phyloP scores from a whole-genome alignment of 2,329 filamentous ascomycete species.

The Fusarium piperis region DNA sequence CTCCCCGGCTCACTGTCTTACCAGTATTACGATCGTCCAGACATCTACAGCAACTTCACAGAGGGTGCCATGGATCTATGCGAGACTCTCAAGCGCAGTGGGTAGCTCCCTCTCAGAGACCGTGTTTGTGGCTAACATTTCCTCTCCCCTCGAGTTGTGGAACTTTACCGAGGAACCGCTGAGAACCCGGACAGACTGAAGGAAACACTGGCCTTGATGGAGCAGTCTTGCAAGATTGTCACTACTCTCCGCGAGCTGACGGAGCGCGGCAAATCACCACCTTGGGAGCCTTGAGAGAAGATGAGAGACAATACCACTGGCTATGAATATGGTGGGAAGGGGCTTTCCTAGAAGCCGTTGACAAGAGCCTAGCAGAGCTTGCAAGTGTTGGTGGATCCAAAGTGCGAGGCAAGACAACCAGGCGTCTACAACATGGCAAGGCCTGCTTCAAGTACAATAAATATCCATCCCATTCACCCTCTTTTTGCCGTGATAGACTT shows the following conservation, averaged over 20 bases:
- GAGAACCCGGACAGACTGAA: not conserved
- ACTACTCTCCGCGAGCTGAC: not conserved
- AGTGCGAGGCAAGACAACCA: not conserved
- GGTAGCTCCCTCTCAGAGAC: not conserved
- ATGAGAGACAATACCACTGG: not conserved
- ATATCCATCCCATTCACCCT: not conserved
- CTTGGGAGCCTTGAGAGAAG: not conserved
- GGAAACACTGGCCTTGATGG: not conserved
- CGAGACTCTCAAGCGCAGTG: not conserved
- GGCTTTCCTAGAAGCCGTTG: not conserved
- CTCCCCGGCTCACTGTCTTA: not conserved
- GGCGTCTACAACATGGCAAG: not conserved
- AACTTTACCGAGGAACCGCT: not conserved
- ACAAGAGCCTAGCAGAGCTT: not conserved
- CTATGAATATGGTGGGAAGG: accelerated
- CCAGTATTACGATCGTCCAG: not conserved
- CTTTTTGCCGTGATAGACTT: not conserved
- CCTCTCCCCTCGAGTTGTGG: not conserved
- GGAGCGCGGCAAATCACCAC: not conserved
- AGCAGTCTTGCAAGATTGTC: not conserved
- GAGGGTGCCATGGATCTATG: not conserved
- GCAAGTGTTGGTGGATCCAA: not conserved
- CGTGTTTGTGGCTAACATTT: not conserved
- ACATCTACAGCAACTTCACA: not conserved
- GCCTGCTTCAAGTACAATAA: not conserved